A percentile compares a stretch with the other conserved stretches of the same genome.
Conservation (phyloP, 208 protist species). For the Leishmania major region DNA sequence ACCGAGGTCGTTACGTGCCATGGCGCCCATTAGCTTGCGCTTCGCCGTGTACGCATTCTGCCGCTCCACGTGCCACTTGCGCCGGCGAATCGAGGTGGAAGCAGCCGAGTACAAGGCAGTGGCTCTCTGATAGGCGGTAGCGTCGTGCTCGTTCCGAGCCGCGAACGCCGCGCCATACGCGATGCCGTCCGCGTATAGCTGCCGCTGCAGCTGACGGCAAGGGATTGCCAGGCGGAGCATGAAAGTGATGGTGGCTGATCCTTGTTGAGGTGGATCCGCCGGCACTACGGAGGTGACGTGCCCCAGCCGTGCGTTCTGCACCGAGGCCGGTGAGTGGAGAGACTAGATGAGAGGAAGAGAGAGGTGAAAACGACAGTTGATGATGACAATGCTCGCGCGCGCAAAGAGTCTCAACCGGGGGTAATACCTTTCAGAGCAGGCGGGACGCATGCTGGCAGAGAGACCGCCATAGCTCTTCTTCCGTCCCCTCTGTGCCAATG, state of each 20-base stretch:
- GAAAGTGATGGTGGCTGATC: not conserved
- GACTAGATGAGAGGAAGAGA: not conserved
- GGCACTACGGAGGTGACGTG: not conserved
- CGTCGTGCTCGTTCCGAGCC: slow-evolving; percentile 40
- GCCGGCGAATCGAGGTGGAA: slow-evolving; percentile 32
- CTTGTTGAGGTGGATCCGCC: not conserved
- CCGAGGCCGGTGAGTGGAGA: not conserved
- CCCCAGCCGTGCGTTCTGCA: not conserved
- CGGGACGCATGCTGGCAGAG: not conserved
- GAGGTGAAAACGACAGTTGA: not conserved
- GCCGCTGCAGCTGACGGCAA: slow-evolving; percentile 46
- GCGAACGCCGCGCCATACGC: slow-evolving; percentile 64
- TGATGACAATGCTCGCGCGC: not conserved
- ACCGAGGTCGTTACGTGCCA: slow-evolving; percentile 27
- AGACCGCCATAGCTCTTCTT: not conserved
- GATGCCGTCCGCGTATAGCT: slow-evolving; percentile 40
- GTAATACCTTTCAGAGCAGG: not conserved
- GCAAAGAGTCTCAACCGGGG: not conserved
- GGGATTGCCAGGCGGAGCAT: slow-evolving; percentile 36
- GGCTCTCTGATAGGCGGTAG: slow-evolving; percentile 43
- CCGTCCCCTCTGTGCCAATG: not conserved
- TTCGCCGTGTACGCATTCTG: slow-evolving; percentile 49
- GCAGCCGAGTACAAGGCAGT: slow-evolving; percentile 60
- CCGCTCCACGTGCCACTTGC: slow-evolving; percentile 44
- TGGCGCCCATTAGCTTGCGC: slow-evolving; percentile 30